These are phyloP conservation scores for Trametes hirsuta DNA, from an alignment of 1,284 basidiomycete genomes.

Conservation along the genomic window DNA sequence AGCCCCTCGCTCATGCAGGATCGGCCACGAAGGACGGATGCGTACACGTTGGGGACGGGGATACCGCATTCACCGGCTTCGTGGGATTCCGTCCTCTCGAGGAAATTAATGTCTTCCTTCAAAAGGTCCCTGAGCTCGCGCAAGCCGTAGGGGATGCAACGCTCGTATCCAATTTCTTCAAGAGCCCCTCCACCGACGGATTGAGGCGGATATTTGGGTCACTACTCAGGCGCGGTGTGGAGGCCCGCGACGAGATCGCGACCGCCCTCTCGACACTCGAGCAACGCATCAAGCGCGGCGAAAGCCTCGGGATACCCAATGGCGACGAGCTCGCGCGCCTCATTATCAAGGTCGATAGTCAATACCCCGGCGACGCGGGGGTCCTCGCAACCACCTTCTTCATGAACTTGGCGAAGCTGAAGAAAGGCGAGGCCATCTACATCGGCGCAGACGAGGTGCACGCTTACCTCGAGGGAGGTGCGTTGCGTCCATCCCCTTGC, in stretches of 20 bases:
- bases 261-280: constrained; percentile 19
- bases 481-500: constrained; percentile 28
- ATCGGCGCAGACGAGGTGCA: constrained; percentile 95
- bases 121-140: constrained; percentile 73
- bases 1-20: constrained; percentile 17
- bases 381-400: constrained; percentile 85
- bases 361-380: constrained; percentile 92
- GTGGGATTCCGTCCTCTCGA: constrained; percentile 89
- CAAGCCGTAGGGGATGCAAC: constrained; percentile 25
- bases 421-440: constrained; percentile 89
- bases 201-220: constrained; percentile 74
- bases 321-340: constrained; percentile 57
- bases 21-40: background rate
- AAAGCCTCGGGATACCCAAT: constrained; percentile 9
- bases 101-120: constrained; percentile 71
- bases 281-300: constrained; percentile 17
- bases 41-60: constrained; percentile 23
- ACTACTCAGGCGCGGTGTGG: constrained; percentile 60
- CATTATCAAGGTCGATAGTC: constrained; percentile 70
- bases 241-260: constrained; percentile 17
- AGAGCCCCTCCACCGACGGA: constrained; percentile 45
- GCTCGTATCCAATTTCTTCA: constrained; percentile 11
- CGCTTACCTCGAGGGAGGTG: constrained; percentile 91
- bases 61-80: constrained; percentile 84
- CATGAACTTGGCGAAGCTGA: constrained; percentile 83